phyloP scores from a whole-genome alignment of 2,329 filamentous ascomycete genomes.

The Aspergillus costaricaensis region DNA sequence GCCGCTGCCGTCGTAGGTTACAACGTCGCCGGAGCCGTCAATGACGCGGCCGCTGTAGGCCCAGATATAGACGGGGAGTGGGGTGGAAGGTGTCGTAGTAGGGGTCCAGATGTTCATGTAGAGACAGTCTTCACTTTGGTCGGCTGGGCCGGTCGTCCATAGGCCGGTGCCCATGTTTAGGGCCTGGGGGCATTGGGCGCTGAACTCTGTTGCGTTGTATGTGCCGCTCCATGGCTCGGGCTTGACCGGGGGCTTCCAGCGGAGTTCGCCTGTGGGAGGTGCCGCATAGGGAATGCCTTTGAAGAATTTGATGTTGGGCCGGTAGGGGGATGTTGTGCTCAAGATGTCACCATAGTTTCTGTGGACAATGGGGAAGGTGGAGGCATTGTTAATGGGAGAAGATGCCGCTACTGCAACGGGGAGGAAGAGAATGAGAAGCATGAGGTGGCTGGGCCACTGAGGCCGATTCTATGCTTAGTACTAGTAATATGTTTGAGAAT shows the following conservation, averaged over 20 bases:
- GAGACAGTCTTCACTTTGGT: slow-evolving; percentile 31
- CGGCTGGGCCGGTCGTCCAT: slow-evolving; percentile 32
- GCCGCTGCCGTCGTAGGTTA: slow-evolving; percentile 22
- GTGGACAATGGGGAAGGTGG: slow-evolving; percentile 2
- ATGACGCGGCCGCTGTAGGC: slow-evolving; percentile 21
- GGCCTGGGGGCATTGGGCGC: slow-evolving; percentile 28
- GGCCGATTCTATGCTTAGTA: too few relatives aligned
- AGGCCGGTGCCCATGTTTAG: slow-evolving; percentile 16
- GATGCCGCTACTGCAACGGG: too few relatives aligned
- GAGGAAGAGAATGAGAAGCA: too few relatives aligned
- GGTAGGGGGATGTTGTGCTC: slow-evolving; percentile 24
- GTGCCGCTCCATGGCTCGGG: slow-evolving; percentile 12
- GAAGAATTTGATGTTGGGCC: slow-evolving; percentile 19
- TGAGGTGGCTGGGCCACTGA: too few relatives aligned
- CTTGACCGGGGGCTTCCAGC: slow-evolving; percentile 8
- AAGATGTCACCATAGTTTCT: slow-evolving; percentile 23
- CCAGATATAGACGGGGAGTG: slow-evolving; percentile 27
- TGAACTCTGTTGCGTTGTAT: slow-evolving; percentile 15
- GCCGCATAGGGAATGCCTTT: slow-evolving; percentile 28
- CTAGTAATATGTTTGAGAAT: too few relatives aligned
- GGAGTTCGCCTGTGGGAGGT: slow-evolving; percentile 9
- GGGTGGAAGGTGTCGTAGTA: slow-evolving; percentile 20
- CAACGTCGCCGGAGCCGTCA: slow-evolving; percentile 16
- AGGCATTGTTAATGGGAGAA: background rate
- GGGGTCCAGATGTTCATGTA: slow-evolving; percentile 25